phyloP scores from a whole-genome alignment of 169 alveolate genomes.

The Eimeria praecox region DNA sequence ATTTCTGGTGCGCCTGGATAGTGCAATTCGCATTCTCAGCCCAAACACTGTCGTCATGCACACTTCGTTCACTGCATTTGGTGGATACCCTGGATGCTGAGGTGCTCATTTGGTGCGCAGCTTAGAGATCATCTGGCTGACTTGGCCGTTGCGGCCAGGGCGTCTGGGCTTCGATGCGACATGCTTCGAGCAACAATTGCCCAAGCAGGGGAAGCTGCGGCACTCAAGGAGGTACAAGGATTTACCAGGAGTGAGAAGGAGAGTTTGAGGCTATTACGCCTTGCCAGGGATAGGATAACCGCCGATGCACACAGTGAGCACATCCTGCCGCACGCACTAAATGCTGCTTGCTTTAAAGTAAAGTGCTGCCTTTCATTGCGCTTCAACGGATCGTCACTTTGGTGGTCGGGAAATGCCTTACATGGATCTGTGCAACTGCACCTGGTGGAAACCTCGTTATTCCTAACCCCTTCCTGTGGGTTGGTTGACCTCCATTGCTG shows the following conservation, averaged over 20 bases:
- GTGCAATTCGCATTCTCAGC: neutral
- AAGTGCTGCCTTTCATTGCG: neutral
- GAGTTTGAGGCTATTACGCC: slow-evolving; percentile 84
- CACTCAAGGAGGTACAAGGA: slow-evolving; percentile 78
- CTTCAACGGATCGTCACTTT: neutral
- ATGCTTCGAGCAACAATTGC: slow-evolving; percentile 79
- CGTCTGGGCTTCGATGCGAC: slow-evolving; percentile 80
- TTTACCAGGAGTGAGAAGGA: slow-evolving; percentile 85
- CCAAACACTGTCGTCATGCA: neutral
- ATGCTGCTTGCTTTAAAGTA: neutral
- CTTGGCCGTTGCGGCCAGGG: slow-evolving; percentile 77
- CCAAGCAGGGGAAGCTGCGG: slow-evolving; percentile 81
- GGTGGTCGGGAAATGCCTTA: neutral
- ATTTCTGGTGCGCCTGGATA: neutral
- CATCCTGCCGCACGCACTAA: neutral
- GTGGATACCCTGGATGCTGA: neutral
- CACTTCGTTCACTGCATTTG: neutral
- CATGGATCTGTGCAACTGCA: neutral
- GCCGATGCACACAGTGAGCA: slow-evolving; percentile 86
- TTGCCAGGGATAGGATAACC: slow-evolving; percentile 86
- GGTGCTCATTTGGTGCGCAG: slow-evolving; percentile 35
- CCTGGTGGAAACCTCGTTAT: neutral
- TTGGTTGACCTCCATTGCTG: neutral
- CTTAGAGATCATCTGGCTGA: slow-evolving; percentile 82
- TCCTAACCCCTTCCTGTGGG: neutral